A percentile compares a stretch with the other conserved stretches of the same genome.
Evolutionary conservation across 2,329 filamentous ascomycete genomes (phyloP).

Genomic region (Fusarium sp.): DNA sequence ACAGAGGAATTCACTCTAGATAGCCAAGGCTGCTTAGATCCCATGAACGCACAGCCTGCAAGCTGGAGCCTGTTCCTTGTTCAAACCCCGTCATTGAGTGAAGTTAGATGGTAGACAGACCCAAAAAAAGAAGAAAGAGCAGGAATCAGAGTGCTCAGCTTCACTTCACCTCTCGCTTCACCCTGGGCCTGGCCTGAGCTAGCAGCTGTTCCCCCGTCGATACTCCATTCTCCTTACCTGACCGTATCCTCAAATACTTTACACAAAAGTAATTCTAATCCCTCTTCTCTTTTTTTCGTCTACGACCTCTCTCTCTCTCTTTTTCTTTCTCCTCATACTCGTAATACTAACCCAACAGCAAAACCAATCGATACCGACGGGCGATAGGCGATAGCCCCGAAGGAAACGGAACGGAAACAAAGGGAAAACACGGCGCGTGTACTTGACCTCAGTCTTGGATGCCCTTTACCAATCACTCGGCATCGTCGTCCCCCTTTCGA

Average conservation of each 20-base stretch:
- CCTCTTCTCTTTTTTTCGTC: conserved; percentile 6
- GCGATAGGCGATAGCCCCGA: conserved; percentile 25
- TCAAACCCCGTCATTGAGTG: conserved; percentile 3
- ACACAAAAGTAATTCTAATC: conserved; percentile 1
- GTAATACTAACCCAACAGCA: conserved; percentile 33
- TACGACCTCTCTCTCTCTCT: background rate
- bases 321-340: conserved; percentile 2
- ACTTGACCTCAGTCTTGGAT: conserved; percentile 12
- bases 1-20: background rate
- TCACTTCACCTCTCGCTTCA: conserved; percentile 12
- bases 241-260: background rate
- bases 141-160: conserved; percentile 24
- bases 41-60: conserved; percentile 32
- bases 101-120: conserved; percentile 1
- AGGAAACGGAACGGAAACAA: conserved; percentile 11
- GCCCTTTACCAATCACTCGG: conserved; percentile 32
- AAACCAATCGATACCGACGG: conserved; percentile 19
- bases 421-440: conserved; percentile 25
- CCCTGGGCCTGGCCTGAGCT: conserved; percentile 12
- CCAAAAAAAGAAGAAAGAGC: conserved; percentile 2
- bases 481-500: conserved; percentile 27
- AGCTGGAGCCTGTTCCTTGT: conserved; percentile 25
- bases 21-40: conserved; percentile 21
- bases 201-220: conserved; percentile 11
- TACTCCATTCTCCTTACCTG: conserved; percentile 16